These are phyloP conservation scores for Sindora glabra DNA, from an alignment of 306 rosid species.

Conservation along the genomic window DNA sequence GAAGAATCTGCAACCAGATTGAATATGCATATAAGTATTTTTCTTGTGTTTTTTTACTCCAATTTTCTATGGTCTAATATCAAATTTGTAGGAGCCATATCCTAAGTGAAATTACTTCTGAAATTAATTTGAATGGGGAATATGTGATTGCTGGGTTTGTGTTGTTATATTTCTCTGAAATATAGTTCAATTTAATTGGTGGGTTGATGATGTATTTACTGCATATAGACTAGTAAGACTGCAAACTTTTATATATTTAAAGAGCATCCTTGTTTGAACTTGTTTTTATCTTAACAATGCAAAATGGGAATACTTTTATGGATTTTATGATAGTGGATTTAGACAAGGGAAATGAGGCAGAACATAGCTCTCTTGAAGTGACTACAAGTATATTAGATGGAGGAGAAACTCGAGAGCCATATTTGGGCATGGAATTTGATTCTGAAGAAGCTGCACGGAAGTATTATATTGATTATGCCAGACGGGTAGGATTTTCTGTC, in stretches of 20 bases:
- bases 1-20: not conserved
- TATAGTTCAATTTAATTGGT: not conserved
- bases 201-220: slow-evolving; percentile 11
- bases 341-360: slow-evolving; percentile 41
- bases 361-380: slow-evolving; percentile 33
- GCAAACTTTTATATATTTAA: not conserved
- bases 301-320: slow-evolving; percentile 16
- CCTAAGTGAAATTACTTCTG: no score
- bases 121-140: no score
- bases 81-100: no score
- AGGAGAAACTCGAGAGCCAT: slow-evolving; percentile 49
- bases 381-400: slow-evolving; percentile 38
- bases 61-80: not conserved
- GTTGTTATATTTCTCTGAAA: not conserved
- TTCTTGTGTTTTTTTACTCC: not conserved
- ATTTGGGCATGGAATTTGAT: slow-evolving; percentile 85
- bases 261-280: not conserved
- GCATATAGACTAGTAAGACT: not conserved
- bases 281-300: slow-evolving; percentile 5
- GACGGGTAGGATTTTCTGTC: slow-evolving; percentile 63
- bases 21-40: not conserved
- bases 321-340: slow-evolving; percentile 45
- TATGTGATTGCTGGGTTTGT: no score
- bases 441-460: slow-evolving; percentile 74
- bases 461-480: slow-evolving; percentile 69